These are phyloP conservation scores for Botrytis sinoallii DNA, from an alignment of 2,329 filamentous ascomycete species.

Conservation along the genomic window DNA sequence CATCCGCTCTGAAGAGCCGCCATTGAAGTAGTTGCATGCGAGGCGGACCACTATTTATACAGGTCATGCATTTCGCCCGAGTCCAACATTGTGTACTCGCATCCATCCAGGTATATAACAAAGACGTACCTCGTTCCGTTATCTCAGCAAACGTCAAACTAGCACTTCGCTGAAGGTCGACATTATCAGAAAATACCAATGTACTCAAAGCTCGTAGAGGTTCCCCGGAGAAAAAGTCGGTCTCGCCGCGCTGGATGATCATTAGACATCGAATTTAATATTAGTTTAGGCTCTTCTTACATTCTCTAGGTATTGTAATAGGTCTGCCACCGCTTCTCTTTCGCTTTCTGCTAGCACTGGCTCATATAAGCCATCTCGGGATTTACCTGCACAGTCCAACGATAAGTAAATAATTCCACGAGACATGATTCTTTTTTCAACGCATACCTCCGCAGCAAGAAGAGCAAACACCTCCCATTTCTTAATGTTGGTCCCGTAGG, in stretches of 20 bases:
- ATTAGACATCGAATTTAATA: constrained; percentile 24
- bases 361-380: constrained; percentile 79
- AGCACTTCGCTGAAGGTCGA: constrained; percentile 94
- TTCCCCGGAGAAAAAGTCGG: constrained; percentile 96
- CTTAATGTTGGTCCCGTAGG: constrained; percentile 36
- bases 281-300: constrained; percentile 47
- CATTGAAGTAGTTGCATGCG: neutral
- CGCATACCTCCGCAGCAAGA: constrained; percentile 58
- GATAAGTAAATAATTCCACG: constrained; percentile 26
- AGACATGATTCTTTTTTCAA: constrained; percentile 20
- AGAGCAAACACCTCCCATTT: constrained; percentile 61
- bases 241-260: constrained; percentile 71
- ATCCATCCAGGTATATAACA: neutral
- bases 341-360: constrained; percentile 92
- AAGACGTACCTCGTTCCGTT: constrained; percentile 81
- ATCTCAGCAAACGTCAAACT: constrained; percentile 99
- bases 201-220: constrained; percentile 91
- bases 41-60: neutral
- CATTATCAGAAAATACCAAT: constrained; percentile 96
- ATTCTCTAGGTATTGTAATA: constrained; percentile 94
- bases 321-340: constrained; percentile 91
- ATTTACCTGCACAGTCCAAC: constrained; percentile 55
- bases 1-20: neutral
- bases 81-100: neutral
- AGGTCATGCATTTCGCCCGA: neutral